Base-by-base conservation (phyloP, 106 monocot species). In the Phalaenopsis aphrodite region DNA sequence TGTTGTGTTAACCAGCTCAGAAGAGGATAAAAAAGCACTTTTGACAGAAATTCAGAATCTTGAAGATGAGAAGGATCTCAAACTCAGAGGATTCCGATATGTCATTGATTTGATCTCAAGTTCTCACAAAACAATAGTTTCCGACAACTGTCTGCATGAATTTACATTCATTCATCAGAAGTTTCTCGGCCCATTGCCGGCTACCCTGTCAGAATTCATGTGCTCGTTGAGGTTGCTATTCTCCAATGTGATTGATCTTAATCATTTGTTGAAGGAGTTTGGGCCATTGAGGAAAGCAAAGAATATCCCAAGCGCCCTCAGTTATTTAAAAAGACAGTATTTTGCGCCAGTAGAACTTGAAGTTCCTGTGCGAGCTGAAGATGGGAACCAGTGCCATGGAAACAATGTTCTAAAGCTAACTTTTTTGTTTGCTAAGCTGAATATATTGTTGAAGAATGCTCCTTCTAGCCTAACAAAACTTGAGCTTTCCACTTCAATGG, bases 81-180 rank as follows among this genome's bases (percentile, higher is more conserved):
- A 89, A 85, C 23, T 94, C 47, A 85, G 89, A 49, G 98, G 94
- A 56, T 98, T 98, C 80, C 84, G 98, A 80, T 89, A 90, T 85
- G 89, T 98, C 49, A 81, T 94, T 77, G 98, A 98, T 82, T 56
- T 94, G 79, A 85, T 98, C 52, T 90, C 98, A 38, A 81, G 43
- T 74, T 92, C 91, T 16, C 82, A 87, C 45, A 98, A 98, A 89
- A 94, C 94, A 81, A 46, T 98, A 38, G 81, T 98, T 78, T 79
- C 85, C 36, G 88, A 85, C 85, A 91, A 94, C 75, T 91, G 85
- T 79, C 89, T 98, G 10, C 85, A 91, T 81, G 94, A 92, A 84
- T 86, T 92, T 83, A 83, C 90, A 52, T 90, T 88, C 64, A 83
- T 92, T 65, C 92, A 92, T 79, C 85, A 90, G 72, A 98, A 94